Base-by-base conservation (phyloP, 495 filamentous ascomycete species). In the Xylaria telfairii region DNA sequence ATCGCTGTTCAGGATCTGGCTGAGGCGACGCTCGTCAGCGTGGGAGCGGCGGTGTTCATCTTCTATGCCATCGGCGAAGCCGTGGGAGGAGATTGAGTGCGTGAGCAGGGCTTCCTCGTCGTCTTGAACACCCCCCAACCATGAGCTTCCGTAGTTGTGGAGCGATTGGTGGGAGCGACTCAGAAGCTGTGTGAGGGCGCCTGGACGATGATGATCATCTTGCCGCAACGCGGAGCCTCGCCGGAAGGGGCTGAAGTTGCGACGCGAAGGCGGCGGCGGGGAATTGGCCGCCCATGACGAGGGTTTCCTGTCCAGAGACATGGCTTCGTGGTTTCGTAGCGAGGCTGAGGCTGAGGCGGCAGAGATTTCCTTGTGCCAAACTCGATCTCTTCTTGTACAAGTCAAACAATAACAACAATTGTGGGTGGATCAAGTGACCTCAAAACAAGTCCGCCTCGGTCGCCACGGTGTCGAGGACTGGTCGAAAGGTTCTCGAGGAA, bases 1-100 rank as follows among this genome's bases (percentile, higher is more conserved):
- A 15, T 89, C 87, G 30, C 89, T 91, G 71, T 87, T 85, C 54
- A 94, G 84, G 17, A 90, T 77, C 46, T 82, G 80, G 67, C 78
- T 85, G 61, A 86, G 73, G 61, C 85, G 83, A 28, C 84, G 83
- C 77, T 87, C 86, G 21, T 86, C 85, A 46, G 73, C 72, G 5
- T 74, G 72, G 17, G 76, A 65, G 59, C 78, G 80, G 17, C 75
- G 73, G n/a, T 62, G 57, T 9, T 83, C 82, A 46, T 83, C 81
- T 17, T 70, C 67, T 4, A 32, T 6, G 3, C 21, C 56, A 12
- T 83, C 82, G 19, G 73, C 63, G 49, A 71, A 74, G 63, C 70
- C 73, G 15, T 71, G 67, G 4, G 69, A 54, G 37, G 76, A 68
- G 4, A 71, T 57, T 28, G 65, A 56, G 10, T 56, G 69, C 3